Conservation (phyloP, 345 rosid species). For the Dipteronia sinensis region DNA sequence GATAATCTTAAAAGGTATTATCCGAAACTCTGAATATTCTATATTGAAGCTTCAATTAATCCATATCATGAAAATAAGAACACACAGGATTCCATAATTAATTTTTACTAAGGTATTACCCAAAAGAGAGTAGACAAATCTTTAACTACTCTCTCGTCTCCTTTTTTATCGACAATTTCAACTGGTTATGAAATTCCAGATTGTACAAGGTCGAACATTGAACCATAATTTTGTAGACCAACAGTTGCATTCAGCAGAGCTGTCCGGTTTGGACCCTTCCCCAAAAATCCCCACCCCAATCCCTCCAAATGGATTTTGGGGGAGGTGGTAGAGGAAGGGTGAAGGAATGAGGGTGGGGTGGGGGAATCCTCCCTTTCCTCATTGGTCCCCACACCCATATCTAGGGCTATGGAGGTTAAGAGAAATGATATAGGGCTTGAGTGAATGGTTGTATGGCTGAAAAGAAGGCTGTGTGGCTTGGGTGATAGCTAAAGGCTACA, state of each 20-base stretch:
- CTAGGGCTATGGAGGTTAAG: too few relatives aligned
- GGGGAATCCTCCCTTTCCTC: too few relatives aligned
- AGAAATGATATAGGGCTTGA: too few relatives aligned
- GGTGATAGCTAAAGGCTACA: too few relatives aligned
- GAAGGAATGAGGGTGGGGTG: too few relatives aligned
- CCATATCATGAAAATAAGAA: background rate
- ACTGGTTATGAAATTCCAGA: conserved; percentile 47
- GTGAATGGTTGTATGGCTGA: too few relatives aligned
- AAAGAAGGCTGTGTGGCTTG: too few relatives aligned
- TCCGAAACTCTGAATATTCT: conserved; percentile 27
- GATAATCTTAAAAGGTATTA: conserved; percentile 29
- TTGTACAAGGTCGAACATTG: conserved; percentile 27
- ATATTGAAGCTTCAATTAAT: conserved; percentile 8
- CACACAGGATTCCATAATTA: background rate
- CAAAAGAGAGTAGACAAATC: conserved; percentile 49
- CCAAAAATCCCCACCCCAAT: too few relatives aligned
- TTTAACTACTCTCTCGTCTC: conserved; percentile 38
- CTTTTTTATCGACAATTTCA: conserved; percentile 36
- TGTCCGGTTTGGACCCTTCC: too few relatives aligned
- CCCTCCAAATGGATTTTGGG: too few relatives aligned
- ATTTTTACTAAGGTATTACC: conserved; percentile 24
- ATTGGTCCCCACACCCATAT: too few relatives aligned
- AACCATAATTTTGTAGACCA: conserved; percentile 58
- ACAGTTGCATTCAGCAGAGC: conserved; percentile 57
- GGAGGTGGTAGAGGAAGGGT: too few relatives aligned